phyloP scores from a whole-genome alignment of 768 basidiomycete genomes.

The Leccinum ochraceum region DNA sequence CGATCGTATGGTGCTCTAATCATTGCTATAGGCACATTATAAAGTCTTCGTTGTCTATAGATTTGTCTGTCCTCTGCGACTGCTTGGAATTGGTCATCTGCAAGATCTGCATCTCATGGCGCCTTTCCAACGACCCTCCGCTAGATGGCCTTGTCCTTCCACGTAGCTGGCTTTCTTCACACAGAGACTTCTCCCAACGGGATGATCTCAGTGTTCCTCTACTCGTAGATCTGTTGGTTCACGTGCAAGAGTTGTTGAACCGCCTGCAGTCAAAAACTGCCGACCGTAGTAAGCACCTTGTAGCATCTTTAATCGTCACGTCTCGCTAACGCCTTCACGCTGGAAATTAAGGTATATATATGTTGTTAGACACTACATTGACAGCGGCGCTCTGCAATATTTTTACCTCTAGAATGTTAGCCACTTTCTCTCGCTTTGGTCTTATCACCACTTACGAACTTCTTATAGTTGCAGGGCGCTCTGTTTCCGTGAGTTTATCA shows the following conservation, averaged over 20 bases:
- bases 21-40: conserved; percentile 44
- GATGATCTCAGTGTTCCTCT: conserved; percentile 38
- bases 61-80: conserved; percentile 51
- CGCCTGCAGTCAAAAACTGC: conserved; percentile 30
- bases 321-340: not conserved
- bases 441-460: not conserved
- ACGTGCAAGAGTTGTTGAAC: conserved; percentile 29
- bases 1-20: conserved; percentile 26
- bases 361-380: conserved; percentile 9
- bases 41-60: conserved; percentile 36
- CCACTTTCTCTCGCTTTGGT: conserved; percentile 7
- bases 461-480: conserved; percentile 46
- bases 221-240: conserved; percentile 30
- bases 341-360: not conserved
- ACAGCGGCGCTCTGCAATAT: conserved; percentile 32
- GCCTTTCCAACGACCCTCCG: conserved; percentile 15
- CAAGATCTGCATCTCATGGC: conserved; percentile 39
- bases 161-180: conserved; percentile 47
- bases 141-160: conserved; percentile 55
- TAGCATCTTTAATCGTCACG: not conserved
- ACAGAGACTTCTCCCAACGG: conserved; percentile 14
- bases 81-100: conserved; percentile 50
- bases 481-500: conserved; percentile 43
- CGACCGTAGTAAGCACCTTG: conserved; percentile 23
- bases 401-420: conserved; percentile 52